Evolutionary conservation across 208 protist genomes (phyloP).

Genomic region (Wallacemonas sp.): DNA sequence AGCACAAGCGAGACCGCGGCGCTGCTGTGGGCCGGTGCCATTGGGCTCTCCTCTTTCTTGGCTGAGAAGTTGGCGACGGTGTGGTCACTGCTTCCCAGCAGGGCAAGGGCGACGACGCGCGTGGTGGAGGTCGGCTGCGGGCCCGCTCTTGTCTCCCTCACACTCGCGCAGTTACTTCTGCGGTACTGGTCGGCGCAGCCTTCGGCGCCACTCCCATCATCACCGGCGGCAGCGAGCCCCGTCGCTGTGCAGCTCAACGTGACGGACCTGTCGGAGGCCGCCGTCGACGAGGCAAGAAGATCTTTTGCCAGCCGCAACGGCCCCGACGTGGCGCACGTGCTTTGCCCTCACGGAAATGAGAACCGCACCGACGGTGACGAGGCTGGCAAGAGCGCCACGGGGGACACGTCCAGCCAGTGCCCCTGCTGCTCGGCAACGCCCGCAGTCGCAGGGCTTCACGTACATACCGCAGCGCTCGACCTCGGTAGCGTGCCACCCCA

Average conservation of each 20-base stretch:
- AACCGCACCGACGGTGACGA: not conserved
- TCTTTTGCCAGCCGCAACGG: slow-evolving; percentile 34
- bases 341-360: not conserved
- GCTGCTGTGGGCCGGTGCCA: slow-evolving; percentile 50
- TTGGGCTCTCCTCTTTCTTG: slow-evolving; percentile 47
- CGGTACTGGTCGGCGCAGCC: not conserved
- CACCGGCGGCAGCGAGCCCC: no score
- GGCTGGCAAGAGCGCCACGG: not conserved
- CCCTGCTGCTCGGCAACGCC: not conserved
- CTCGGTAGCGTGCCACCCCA: slow-evolving; percentile 26
- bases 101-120: not conserved
- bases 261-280: slow-evolving; percentile 40
- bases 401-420: not conserved
- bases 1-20: slow-evolving; percentile 47
- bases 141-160: slow-evolving; percentile 42
- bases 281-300: slow-evolving; percentile 23
- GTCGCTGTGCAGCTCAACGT: slow-evolving; percentile 28
- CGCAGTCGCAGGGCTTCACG: slow-evolving; percentile 12
- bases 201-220: not conserved
- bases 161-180: slow-evolving; percentile 14
- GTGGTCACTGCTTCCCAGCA: not conserved
- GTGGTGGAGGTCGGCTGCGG: slow-evolving; percentile 59
- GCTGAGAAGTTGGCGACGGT: slow-evolving; percentile 18
- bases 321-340: not conserved
- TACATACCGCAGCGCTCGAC: slow-evolving; percentile 20